Conservation (phyloP, 176 grass and related monocot species). For the Pontederia crassipes region DNA sequence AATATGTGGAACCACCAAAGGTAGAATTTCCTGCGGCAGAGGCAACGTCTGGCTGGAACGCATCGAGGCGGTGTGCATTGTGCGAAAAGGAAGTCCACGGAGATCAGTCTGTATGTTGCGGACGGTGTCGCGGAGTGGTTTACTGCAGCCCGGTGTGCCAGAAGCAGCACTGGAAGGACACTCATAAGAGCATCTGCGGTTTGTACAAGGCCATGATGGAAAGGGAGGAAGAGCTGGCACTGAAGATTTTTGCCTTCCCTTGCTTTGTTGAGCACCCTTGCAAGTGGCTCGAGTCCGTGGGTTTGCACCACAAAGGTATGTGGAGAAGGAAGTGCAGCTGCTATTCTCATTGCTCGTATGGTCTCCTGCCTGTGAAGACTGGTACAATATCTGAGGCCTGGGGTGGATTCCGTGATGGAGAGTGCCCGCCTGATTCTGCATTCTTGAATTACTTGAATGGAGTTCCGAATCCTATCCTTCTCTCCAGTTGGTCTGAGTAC, state of each 20-base stretch:
- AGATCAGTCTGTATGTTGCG: constrained; percentile 24
- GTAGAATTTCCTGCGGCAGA: constrained; percentile 12
- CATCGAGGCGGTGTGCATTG: constrained; percentile 21
- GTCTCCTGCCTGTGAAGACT: constrained; percentile 25
- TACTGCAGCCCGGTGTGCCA: constrained; percentile 30
- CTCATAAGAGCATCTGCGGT: constrained; percentile 25
- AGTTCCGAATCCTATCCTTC: constrained; percentile 18
- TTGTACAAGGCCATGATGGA: constrained; percentile 37
- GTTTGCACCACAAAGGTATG: constrained; percentile 38
- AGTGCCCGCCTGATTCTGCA: constrained; percentile 26
- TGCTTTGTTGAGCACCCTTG: constrained; percentile 26
- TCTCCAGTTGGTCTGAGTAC: constrained; percentile 39
- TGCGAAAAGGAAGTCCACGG: constrained; percentile 18
- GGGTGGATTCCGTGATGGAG: constrained; percentile 20
- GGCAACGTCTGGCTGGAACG: constrained; percentile 1
- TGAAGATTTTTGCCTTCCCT: constrained; percentile 40
- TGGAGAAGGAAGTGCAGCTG: constrained; percentile 30
- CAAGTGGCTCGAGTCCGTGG: constrained; percentile 32
- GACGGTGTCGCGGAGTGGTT: constrained; percentile 16
- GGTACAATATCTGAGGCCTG: constrained; percentile 19
- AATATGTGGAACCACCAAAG: constrained; percentile 24
- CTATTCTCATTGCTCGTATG: constrained; percentile 28
- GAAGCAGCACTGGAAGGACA: constrained; percentile 41
- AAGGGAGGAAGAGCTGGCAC: constrained; percentile 30
- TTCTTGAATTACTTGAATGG: constrained; percentile 18